A percentile compares a stretch with the other conserved stretches of the same genome.
These are phyloP conservation scores for Lanmaoa rubissima DNA, from an alignment of 768 basidiomycete genomes.

Conservation along the genomic window DNA sequence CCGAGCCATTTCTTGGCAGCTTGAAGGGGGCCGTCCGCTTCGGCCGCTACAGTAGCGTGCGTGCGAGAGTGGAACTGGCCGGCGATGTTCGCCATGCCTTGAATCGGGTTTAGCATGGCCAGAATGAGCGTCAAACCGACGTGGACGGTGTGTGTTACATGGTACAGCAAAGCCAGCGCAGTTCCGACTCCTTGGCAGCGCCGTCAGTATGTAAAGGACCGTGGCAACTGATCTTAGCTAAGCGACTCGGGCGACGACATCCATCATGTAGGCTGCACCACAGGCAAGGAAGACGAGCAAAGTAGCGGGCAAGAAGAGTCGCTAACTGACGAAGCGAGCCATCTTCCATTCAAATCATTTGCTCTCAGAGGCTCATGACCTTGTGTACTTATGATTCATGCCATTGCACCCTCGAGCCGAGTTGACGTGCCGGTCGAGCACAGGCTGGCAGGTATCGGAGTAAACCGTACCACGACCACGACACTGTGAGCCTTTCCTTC, in stretches of 20 bases:
- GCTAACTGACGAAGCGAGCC: too few relatives aligned
- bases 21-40: constrained; percentile 33
- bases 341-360: too few relatives aligned
- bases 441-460: background rate
- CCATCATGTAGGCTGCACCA: too few relatives aligned
- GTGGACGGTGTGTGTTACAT: background rate
- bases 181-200: background rate
- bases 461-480: background rate
- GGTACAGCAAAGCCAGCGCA: background rate
- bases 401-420: too few relatives aligned
- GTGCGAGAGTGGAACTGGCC: constrained; percentile 7
- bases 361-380: too few relatives aligned
- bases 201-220: background rate
- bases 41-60: background rate
- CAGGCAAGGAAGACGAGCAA: too few relatives aligned
- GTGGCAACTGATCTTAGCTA: background rate
- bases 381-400: background rate
- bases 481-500: background rate
- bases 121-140: background rate
- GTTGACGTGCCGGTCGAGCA: too few relatives aligned
- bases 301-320: too few relatives aligned
- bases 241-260: background rate
- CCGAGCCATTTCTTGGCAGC: constrained; percentile 33
- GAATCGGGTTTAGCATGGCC: constrained; percentile 13
- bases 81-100: constrained; percentile 14